Evolutionary conservation across 1,284 basidiomycete genomes (phyloP), one percentile per base, ranked within the genome.

Genomic region (Calocybe gambosa): DNA sequence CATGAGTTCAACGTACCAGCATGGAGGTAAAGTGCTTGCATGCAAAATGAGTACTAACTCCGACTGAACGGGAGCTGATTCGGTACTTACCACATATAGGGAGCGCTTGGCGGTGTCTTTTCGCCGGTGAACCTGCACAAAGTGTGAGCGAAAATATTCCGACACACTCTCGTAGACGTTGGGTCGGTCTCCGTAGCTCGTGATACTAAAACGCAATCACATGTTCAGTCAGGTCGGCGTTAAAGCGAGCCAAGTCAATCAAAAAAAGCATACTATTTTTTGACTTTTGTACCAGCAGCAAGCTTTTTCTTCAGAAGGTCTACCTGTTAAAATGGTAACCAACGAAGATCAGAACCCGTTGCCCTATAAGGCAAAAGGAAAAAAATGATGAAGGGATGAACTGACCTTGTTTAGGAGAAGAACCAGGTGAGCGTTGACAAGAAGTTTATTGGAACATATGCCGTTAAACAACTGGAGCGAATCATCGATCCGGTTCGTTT

Each of bases 91-190:
- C 45, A 77, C 69, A 58, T 80, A 86, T 12, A 88, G 65, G 39
- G 71, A 70, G 34, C 85, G 71, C 48, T 71, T 70, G 5, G 75
- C 73, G 21, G 72, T 64, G 58, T 85, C 82, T 54, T 82, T 80
- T 52, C 77, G 72, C 56, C 75, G 70, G 61, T 89, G 84, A 16
- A 80, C 80, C 56, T 85, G 82, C 36, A 82, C 68, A 58, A 89
- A 89, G 59, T 89, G 87, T 20, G 82, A 78, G 29, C 81, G 77
- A 68, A 89, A 89, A 60, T 89, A 89, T 49, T 83, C 78, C 40
- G 84, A 75, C 13, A 83, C 86, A 36, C 78, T 78, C 52, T 81
- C 77, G 59, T 72, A 88, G 43, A 71, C 77, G 56, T 89, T 89
- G 39, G 82, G 74, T 45, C 87, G 69, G 51, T 85, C 75, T 5